A percentile compares a stretch with the other conserved stretches of the same genome.
Evolutionary conservation across 2,329 filamentous ascomycete genomes (phyloP).

Genomic region (Microdochium nivale): DNA sequence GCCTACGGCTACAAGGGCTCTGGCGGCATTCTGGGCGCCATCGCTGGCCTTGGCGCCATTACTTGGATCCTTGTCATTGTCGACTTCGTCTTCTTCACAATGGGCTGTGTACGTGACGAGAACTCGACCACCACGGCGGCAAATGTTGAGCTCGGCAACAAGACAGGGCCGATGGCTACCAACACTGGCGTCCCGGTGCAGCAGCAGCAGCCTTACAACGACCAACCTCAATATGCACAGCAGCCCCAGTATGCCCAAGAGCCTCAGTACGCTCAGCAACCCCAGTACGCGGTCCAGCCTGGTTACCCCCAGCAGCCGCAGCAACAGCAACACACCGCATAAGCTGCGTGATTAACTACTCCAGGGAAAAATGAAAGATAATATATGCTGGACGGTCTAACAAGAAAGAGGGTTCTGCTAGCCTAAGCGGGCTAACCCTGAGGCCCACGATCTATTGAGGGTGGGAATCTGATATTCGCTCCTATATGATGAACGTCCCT

Average conservation of each 20-base stretch:
- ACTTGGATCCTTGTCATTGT: conserved; percentile 30
- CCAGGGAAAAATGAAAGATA: not conserved
- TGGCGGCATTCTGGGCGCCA: conserved; percentile 26
- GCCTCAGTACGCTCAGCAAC: not conserved
- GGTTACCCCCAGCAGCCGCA: not conserved
- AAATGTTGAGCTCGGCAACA: conserved; percentile 19
- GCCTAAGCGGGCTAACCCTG: too few relatives aligned
- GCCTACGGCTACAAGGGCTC: conserved; percentile 14
- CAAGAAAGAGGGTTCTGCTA: too few relatives aligned
- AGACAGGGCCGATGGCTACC: not conserved
- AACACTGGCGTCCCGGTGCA: not conserved
- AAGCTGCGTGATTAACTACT: not conserved
- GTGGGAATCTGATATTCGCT: too few relatives aligned
- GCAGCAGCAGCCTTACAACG: conserved; percentile 1
- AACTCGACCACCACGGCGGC: conserved; percentile 2
- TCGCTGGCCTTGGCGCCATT: conserved; percentile 30
- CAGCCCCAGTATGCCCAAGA: not conserved
- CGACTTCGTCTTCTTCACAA: conserved; percentile 28
- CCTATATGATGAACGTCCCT: too few relatives aligned
- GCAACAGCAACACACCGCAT: not conserved
- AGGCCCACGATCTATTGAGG: too few relatives aligned
- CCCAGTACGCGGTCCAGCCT: not conserved
- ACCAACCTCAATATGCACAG: not conserved
- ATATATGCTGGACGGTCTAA: too few relatives aligned
- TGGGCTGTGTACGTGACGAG: conserved; percentile 18